Conservation (phyloP, 2,329 filamentous ascomycete genomes). For the Colletotrichum neosansevieriae region DNA sequence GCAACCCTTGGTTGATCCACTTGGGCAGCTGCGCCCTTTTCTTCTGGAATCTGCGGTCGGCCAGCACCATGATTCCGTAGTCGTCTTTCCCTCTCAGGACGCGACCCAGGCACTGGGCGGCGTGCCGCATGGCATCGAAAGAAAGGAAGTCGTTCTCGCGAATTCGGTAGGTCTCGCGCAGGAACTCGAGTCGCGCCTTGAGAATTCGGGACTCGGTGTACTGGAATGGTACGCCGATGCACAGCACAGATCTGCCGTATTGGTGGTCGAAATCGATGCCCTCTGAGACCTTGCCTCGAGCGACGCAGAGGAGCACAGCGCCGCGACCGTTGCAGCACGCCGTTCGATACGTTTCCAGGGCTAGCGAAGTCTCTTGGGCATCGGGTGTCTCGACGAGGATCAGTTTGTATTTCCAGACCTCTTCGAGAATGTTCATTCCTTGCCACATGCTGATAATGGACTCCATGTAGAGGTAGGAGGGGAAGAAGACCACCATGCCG, state of each 20-base stretch:
- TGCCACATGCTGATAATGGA: constrained; percentile 99
- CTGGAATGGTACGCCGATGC: constrained; percentile 97
- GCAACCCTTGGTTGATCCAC: constrained; percentile 92
- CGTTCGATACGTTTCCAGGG: constrained; percentile 95
- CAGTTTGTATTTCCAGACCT: constrained; percentile 99
- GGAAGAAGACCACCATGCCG: constrained; percentile 99
- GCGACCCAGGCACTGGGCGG: constrained; percentile 94
- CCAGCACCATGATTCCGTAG: constrained; percentile 99
- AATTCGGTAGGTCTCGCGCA: constrained; percentile 97
- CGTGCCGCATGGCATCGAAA: constrained; percentile 99
- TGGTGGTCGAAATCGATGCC: constrained; percentile 99
- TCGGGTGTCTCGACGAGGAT: constrained; percentile 98
- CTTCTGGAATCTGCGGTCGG: constrained; percentile 92
- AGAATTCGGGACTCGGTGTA: constrained; percentile 98
- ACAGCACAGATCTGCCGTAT: constrained; percentile 94
- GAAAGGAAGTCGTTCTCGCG: constrained; percentile 97
- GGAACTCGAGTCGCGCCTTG: constrained; percentile 93
- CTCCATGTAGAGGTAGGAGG: constrained; percentile 99
- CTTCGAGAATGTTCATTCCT: constrained; percentile 96
- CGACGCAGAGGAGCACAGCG: constrained; percentile 92
- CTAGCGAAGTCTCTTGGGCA: constrained; percentile 94
- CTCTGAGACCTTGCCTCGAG: constrained; percentile 95
- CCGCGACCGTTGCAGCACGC: constrained; percentile 97
- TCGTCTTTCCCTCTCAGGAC: constrained; percentile 97
- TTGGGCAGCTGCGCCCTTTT: constrained; percentile 92